Conservation (phyloP, 2,329 filamentous ascomycete species). For the Calonectria pseudoturangicola region DNA sequence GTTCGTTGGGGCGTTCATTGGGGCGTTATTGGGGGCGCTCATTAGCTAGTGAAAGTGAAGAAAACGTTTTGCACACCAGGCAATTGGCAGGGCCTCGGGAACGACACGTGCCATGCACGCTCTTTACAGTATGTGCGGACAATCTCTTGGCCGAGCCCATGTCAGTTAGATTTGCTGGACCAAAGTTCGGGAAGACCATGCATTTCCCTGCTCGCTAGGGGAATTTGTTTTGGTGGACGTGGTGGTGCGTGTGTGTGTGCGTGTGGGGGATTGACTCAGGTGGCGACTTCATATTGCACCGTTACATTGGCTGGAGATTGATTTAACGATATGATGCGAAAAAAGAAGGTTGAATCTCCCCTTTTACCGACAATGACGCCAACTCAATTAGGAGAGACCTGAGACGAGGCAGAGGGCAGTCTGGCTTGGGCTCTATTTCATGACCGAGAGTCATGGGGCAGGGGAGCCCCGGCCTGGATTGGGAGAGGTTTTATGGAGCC, state of each 20-base stretch:
- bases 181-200: slow-evolving; percentile 13
- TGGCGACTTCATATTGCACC: slow-evolving; percentile 13
- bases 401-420: slow-evolving; percentile 30
- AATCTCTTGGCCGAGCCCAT: slow-evolving; percentile 11
- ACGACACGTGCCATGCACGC: slow-evolving; percentile 21
- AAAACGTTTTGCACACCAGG: too few relatives aligned
- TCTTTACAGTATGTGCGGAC: not conserved
- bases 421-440: slow-evolving; percentile 23
- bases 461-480: slow-evolving; percentile 24
- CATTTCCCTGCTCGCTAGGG: slow-evolving; percentile 20
- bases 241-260: not conserved
- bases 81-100: not conserved
- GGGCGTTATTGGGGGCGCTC: not conserved
- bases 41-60: too few relatives aligned
- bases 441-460: slow-evolving; percentile 19
- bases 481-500: slow-evolving; percentile 19
- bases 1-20: not conserved
- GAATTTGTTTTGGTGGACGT: slow-evolving; percentile 17
- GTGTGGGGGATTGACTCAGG: slow-evolving; percentile 1
- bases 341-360: slow-evolving; percentile 30
- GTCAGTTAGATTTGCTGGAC: not conserved
- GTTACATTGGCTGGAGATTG: slow-evolving; percentile 22
- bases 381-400: slow-evolving; percentile 28
- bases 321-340: slow-evolving; percentile 10
- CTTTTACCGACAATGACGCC: slow-evolving; percentile 34